Evolutionary conservation across 306 rosid genomes (phyloP), one percentile per base, ranked within the genome.

Genomic region (Gleditsia sinensis): DNA sequence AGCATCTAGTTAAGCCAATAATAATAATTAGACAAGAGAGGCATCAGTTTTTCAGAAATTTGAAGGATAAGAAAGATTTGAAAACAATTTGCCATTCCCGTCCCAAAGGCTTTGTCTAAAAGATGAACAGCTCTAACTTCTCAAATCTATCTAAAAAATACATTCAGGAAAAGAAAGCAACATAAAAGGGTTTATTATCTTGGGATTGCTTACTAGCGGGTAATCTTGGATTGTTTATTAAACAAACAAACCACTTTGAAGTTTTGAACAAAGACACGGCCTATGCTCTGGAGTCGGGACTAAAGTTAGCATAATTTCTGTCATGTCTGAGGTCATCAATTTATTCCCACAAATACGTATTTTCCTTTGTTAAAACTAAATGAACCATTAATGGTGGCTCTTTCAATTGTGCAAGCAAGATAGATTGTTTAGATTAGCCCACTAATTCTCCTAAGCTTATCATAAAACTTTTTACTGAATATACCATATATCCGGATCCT

Each of bases 401-500:
- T 14, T 39, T 23, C 56, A 37, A 65, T 30, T 7, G 54, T 46
- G 14, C 51, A 71, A 54, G 60, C 23, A 63, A 37, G 10, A 17
- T 25, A 37, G 10, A 17, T 25, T 9, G 23, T 57, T 25, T 55
- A 55, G 33, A 55, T 55, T 56, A 56, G 34, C 36, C 43, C 55
- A 60, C 39, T 30, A 24, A 5, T 59, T 20, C 68, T 46, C 21
- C 11, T 34, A 67, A 60, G 69, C 28, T 67, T 61, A 50, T 51
- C 17, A 54, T 62, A 19, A 19, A 63, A n/a, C n/a, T 17, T 23
- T 33, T 24, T 49, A 53, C 74, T 21, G 37, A 51, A 24, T 10
- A 67, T 65, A 46, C 42, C 9, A 27, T 23, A 27, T 64, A 72
- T 43, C 46, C 62, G 48, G 9, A 63, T 30, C 75, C 27, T 56